phyloP scores from a whole-genome alignment of 1,284 basidiomycete species.

The Wolfiporia cocos region DNA sequence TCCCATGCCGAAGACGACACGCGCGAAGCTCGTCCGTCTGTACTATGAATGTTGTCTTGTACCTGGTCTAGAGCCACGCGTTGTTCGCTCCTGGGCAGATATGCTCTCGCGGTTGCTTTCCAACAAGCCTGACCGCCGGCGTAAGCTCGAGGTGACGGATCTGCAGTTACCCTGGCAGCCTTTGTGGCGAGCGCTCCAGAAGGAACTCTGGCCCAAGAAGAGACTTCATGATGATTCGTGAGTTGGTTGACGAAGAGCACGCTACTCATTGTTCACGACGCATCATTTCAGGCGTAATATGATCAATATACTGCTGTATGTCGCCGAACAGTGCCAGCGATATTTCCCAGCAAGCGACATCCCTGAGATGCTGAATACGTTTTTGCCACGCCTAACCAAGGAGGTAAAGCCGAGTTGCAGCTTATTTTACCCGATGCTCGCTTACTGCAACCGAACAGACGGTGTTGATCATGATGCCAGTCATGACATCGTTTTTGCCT shows the following conservation, averaged over 20 bases:
- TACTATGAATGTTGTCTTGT: constrained; percentile 78
- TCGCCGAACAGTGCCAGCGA: constrained; percentile 64
- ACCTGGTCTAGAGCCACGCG: constrained; percentile 69
- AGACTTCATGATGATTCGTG: constrained; percentile 49
- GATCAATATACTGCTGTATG: constrained; percentile 62
- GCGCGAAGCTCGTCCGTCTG: constrained; percentile 73
- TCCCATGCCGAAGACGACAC: constrained; percentile 65
- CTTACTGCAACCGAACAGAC: constrained; percentile 37
- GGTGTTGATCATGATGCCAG: constrained; percentile 60
- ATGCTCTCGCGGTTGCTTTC: constrained; percentile 67
- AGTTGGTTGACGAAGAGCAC: constrained; percentile 13
- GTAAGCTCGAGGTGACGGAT: constrained; percentile 63
- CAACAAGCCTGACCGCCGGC: constrained; percentile 54
- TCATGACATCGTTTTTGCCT: constrained; percentile 75
- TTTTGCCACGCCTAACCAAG: constrained; percentile 62
- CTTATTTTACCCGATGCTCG: constrained; percentile 4
- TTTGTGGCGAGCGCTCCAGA: constrained; percentile 65
- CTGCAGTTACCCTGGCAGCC: constrained; percentile 72
- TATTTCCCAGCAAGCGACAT: constrained; percentile 69
- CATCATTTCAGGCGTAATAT: constrained; percentile 46
- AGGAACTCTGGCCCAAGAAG: constrained; percentile 70
- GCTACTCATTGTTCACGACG: background rate
- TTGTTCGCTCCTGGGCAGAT: constrained; percentile 67
- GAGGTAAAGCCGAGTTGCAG: constrained; percentile 37
- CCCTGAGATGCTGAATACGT: constrained; percentile 65